Evolutionary conservation across 768 basidiomycete species (phyloP).

Genomic region (Phylloporus sp.): DNA sequence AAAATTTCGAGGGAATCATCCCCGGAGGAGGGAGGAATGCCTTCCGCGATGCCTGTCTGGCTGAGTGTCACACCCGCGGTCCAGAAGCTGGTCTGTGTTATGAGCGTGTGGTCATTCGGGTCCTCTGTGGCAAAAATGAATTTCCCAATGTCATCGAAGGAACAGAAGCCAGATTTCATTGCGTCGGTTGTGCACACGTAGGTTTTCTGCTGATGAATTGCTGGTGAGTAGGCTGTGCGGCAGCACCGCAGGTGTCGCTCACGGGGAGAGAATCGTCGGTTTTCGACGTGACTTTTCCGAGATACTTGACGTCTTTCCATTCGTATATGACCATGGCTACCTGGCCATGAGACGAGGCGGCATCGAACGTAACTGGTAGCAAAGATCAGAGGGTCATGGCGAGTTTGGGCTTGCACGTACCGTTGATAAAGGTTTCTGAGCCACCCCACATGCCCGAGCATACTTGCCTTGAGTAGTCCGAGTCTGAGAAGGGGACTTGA

Average conservation of each 20-base stretch:
- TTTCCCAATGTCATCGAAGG: conserved; percentile 63
- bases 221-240: conserved; percentile 14
- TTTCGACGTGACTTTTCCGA: conserved; percentile 64
- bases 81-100: conserved; percentile 83
- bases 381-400: conserved; percentile 1
- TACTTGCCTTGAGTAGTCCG: conserved; percentile 82
- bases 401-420: conserved; percentile 45
- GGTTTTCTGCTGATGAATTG: conserved; percentile 62
- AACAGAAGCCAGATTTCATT: conserved; percentile 67
- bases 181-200: conserved; percentile 90
- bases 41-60: conserved; percentile 18
- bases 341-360: conserved; percentile 67
- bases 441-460: conserved; percentile 96
- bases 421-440: conserved; percentile 74
- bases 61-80: conserved; percentile 70
- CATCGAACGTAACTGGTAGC: conserved; percentile 68
- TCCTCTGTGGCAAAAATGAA: conserved; percentile 68
- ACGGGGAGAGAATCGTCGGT: conserved; percentile 59
- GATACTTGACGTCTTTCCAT: conserved; percentile 81
- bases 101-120: conserved; percentile 53
- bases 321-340: conserved; percentile 95
- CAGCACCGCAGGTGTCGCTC: conserved; percentile 31
- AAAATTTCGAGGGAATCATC: conserved; percentile 54
- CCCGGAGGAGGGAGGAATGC: conserved; percentile 43
- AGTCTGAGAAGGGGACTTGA: conserved; percentile 63